phyloP scores from a whole-genome alignment of 1,139 yeast species.

The Hemisphaericaspora xylofermentans region DNA sequence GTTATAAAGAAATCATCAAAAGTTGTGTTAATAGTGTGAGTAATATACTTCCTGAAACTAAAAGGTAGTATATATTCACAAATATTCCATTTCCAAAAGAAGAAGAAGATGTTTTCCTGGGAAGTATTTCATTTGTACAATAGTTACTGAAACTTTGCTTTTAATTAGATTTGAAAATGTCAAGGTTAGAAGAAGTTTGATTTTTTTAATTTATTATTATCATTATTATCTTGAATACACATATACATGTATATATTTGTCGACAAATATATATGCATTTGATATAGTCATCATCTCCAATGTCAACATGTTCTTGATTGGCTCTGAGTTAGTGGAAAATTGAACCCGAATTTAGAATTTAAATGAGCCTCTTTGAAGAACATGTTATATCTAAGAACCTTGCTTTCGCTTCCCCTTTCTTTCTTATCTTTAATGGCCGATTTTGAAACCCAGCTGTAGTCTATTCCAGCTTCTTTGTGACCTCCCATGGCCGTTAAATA shows the following conservation, averaged over 20 bases:
- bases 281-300: not conserved
- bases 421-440: too few relatives aligned
- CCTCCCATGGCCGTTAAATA: not conserved
- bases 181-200: not conserved
- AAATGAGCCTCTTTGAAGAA: too few relatives aligned
- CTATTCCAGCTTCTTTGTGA: too few relatives aligned
- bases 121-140: constrained; percentile 1
- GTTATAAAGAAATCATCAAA: constrained; percentile 30
- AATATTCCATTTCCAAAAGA: not conserved
- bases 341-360: too few relatives aligned
- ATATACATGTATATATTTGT: constrained; percentile 1
- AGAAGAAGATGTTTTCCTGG: not conserved
- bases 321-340: too few relatives aligned
- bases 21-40: not conserved
- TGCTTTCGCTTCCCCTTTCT: too few relatives aligned
- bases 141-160: constrained; percentile 1
- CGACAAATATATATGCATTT: not conserved
- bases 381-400: too few relatives aligned
- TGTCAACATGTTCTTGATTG: too few relatives aligned
- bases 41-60: not conserved
- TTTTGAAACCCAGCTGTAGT: too few relatives aligned
- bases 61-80: too few relatives aligned
- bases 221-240: not conserved
- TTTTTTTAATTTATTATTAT: not conserved
- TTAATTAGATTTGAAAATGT: not conserved